Percentiles rank a stretch among this genome's conserved stretches.
phyloP scores from a whole-genome alignment of 352 stramenopile species.

The Phytophthora ohioensis region DNA sequence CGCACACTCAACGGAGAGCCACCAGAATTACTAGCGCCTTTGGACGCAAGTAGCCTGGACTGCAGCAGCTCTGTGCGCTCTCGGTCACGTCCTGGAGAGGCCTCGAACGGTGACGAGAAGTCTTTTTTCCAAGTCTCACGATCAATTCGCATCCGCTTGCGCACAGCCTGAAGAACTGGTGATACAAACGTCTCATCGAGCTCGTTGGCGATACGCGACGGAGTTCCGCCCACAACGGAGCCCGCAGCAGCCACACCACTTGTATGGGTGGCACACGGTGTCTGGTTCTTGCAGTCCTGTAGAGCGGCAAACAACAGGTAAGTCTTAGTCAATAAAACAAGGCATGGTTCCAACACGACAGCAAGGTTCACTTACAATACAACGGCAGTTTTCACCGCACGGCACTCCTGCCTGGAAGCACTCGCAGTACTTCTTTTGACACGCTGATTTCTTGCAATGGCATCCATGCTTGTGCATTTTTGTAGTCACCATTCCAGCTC shows the following conservation, averaged over 20 bases:
- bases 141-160: slow-evolving; percentile 73
- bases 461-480: slow-evolving; percentile 96
- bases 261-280: slow-evolving; percentile 49
- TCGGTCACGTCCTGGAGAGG: slow-evolving; percentile 58
- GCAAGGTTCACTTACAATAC: slow-evolving; percentile 68
- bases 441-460: slow-evolving; percentile 97
- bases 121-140: slow-evolving; percentile 73
- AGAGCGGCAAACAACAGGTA: not conserved
- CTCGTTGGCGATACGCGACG: slow-evolving; percentile 39
- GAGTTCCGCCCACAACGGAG: slow-evolving; percentile 22
- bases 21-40: not conserved
- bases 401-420: slow-evolving; percentile 93
- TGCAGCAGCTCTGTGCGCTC: slow-evolving; percentile 63
- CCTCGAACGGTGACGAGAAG: slow-evolving; percentile 73
- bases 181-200: slow-evolving; percentile 73
- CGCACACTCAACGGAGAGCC: slow-evolving; percentile 26
- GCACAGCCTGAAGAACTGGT: slow-evolving; percentile 58
- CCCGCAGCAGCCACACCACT: slow-evolving; percentile 39
- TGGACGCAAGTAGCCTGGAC: slow-evolving; percentile 47
- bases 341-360: not conserved
- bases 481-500: slow-evolving; percentile 39
- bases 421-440: slow-evolving; percentile 98
- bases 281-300: slow-evolving; percentile 87
- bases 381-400: slow-evolving; percentile 91
- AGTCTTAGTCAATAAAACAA: slow-evolving; percentile 7